Conservation (phyloP, 2,329 filamentous ascomycete genomes). For the Tolypocladium tropicale region DNA sequence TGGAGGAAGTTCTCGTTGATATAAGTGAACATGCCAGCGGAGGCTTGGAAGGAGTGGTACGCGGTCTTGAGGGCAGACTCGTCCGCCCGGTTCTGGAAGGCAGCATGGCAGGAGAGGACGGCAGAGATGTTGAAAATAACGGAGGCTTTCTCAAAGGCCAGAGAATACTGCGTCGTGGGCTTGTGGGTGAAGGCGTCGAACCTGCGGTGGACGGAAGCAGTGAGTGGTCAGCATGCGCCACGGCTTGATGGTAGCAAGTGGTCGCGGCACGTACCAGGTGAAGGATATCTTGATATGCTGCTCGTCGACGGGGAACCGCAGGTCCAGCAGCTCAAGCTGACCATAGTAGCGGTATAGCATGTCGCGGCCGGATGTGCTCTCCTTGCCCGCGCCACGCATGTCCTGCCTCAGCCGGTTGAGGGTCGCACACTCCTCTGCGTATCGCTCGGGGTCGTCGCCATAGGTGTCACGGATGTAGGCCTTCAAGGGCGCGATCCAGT, state of each 20-base stretch:
- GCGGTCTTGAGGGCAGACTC: slow-evolving; percentile 90
- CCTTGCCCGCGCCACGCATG: slow-evolving; percentile 94
- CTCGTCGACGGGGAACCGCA: slow-evolving; percentile 94
- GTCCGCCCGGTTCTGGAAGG: slow-evolving; percentile 82
- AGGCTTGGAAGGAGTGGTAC: slow-evolving; percentile 96
- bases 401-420: slow-evolving; percentile 94
- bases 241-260: background rate
- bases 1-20: slow-evolving; percentile 99
- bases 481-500: slow-evolving; percentile 91
- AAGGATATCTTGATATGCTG: slow-evolving; percentile 99
- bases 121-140: slow-evolving; percentile 99
- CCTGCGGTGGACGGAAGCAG: slow-evolving; percentile 39
- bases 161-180: slow-evolving; percentile 88
- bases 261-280: slow-evolving; percentile 63
- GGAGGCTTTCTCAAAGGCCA: slow-evolving; percentile 96
- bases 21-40: slow-evolving; percentile 98
- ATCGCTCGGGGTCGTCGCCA: slow-evolving; percentile 92
- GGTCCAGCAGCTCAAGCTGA: slow-evolving; percentile 85
- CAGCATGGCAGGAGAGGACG: slow-evolving; percentile 90
- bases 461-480: slow-evolving; percentile 88
- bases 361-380: slow-evolving; percentile 88
- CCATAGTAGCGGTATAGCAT: slow-evolving; percentile 96
- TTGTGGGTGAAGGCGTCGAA: slow-evolving; percentile 99
- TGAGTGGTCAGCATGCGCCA: slow-evolving; percentile 5
- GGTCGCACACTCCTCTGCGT: slow-evolving; percentile 88